A percentile compares a stretch with the other conserved stretches of the same genome.
phyloP scores from a whole-genome alignment of 2,329 filamentous ascomycete genomes.

The Reticulascus tulasneorum region DNA sequence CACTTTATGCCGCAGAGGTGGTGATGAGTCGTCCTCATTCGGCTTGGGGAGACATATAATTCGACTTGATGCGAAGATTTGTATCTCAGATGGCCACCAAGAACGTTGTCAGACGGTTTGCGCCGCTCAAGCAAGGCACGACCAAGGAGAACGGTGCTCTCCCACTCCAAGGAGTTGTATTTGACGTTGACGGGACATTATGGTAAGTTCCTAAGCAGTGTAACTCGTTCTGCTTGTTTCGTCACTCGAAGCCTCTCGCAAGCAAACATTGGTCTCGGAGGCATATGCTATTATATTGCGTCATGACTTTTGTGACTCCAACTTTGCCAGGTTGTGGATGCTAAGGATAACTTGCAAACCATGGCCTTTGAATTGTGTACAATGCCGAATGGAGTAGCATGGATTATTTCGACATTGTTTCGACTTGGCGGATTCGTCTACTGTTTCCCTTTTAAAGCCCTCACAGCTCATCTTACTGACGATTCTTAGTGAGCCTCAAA shows the following conservation, averaged over 20 bases:
- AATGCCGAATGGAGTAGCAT: no score
- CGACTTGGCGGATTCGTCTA: no score
- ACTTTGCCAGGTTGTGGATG: no score
- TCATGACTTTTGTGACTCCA: no score
- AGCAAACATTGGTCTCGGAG: background rate
- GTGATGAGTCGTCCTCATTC: no score
- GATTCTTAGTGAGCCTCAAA: conserved; percentile 72
- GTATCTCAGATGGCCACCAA: conserved; percentile 41
- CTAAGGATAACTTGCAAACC: no score
- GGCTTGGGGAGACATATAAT: no score
- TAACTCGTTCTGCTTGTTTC: background rate
- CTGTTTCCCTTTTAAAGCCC: background rate
- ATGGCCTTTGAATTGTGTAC: no score
- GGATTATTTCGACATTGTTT: background rate
- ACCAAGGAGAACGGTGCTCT: conserved; percentile 31
- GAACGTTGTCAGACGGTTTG: conserved; percentile 47
- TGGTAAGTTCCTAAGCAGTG: conserved; percentile 54
- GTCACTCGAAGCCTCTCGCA: background rate
- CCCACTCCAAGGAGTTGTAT: conserved; percentile 61
- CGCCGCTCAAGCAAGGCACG: conserved; percentile 44
- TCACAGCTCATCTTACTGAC: background rate
- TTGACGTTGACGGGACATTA: conserved; percentile 93
- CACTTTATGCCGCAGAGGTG: no score
- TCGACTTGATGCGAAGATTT: conserved; percentile 25
- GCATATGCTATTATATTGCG: no score